Conservation (phyloP, 2,329 filamentous ascomycete genomes). For the Paraphaeosphaeria minitans region DNA sequence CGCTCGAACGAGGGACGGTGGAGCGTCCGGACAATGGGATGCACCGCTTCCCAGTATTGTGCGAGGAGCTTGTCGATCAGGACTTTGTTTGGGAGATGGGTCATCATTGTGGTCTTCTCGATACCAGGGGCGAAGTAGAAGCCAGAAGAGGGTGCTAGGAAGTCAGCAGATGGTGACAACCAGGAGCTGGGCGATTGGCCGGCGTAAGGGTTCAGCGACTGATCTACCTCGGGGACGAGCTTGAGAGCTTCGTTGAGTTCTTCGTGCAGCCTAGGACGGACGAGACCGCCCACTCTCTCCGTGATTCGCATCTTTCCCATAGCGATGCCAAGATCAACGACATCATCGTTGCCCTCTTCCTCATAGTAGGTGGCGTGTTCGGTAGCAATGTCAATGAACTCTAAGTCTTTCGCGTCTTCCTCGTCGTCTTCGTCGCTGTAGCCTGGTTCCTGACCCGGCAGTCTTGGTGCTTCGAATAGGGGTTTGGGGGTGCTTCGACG, state of each 20-base stretch:
- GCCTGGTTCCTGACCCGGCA: constrained; percentile 53
- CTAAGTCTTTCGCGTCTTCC: constrained; percentile 63
- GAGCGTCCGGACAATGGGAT: constrained; percentile 69
- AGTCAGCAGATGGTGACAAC: constrained; percentile 67
- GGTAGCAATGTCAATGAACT: constrained; percentile 66
- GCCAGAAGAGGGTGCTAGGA: constrained; percentile 69
- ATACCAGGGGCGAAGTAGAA: constrained; percentile 66
- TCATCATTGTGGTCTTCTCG: constrained; percentile 56
- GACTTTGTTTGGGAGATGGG: constrained; percentile 64
- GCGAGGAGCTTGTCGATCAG: constrained; percentile 66
- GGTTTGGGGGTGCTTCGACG: constrained; percentile 42
- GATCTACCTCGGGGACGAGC: constrained; percentile 27
- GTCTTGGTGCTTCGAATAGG: constrained; percentile 9
- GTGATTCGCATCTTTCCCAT: constrained; percentile 75
- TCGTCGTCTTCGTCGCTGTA: constrained; percentile 60
- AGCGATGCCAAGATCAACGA: constrained; percentile 73
- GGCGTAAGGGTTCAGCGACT: constrained; percentile 16
- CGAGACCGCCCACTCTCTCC: constrained; percentile 74
- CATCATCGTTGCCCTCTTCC: constrained; percentile 68
- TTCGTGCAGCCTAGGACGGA: constrained; percentile 71
- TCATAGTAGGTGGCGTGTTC: constrained; percentile 72
- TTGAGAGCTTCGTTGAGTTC: constrained; percentile 51
- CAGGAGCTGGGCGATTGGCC: constrained; percentile 49
- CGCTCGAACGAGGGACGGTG: constrained; percentile 70
- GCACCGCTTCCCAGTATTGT: constrained; percentile 71